Conservation (phyloP, 1,139 yeast species). For the Nakaseomyces glabratus region DNA sequence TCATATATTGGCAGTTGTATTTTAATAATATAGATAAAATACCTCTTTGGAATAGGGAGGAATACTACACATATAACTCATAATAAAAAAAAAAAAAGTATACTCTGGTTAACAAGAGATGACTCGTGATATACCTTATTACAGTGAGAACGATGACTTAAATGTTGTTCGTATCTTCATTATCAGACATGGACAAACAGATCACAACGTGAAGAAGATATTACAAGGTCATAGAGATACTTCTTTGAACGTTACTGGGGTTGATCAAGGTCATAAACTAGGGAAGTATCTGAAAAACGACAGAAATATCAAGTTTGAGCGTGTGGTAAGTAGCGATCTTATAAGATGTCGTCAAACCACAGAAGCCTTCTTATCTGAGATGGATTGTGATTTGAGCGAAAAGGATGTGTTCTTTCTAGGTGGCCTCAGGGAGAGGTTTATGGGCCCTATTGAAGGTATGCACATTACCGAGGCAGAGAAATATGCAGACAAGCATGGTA, state of each 20-base stretch:
- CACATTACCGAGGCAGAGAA: slow-evolving; percentile 53
- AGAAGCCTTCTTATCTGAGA: slow-evolving; percentile 23
- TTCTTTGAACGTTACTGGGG: slow-evolving; percentile 50
- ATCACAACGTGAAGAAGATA: slow-evolving; percentile 54
- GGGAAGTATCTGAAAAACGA: slow-evolving; percentile 32
- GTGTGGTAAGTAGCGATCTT: slow-evolving; percentile 51
- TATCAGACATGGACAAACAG: slow-evolving; percentile 77
- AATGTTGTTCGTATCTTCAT: slow-evolving; percentile 45
- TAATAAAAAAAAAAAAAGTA: too few relatives aligned
- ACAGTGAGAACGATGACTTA: slow-evolving; percentile 29
- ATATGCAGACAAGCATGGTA: slow-evolving; percentile 43
- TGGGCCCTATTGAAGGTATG: slow-evolving; percentile 82
- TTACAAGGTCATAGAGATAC: slow-evolving; percentile 67
- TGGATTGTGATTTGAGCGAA: slow-evolving; percentile 6
- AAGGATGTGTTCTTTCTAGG: slow-evolving; percentile 16
- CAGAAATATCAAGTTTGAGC: slow-evolving; percentile 35
- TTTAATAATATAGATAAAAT: too few relatives aligned
- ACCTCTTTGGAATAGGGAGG: too few relatives aligned
- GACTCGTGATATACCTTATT: slow-evolving; percentile 19
- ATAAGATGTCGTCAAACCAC: slow-evolving; percentile 51
- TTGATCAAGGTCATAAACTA: slow-evolving; percentile 44
- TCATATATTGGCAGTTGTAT: too few relatives aligned
- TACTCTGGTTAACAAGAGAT: slow-evolving; percentile 8
- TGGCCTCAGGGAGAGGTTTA: slow-evolving; percentile 60
- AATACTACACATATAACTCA: too few relatives aligned